Conservation (phyloP, 768 basidiomycete genomes). For the Leccinum broughii region DNA sequence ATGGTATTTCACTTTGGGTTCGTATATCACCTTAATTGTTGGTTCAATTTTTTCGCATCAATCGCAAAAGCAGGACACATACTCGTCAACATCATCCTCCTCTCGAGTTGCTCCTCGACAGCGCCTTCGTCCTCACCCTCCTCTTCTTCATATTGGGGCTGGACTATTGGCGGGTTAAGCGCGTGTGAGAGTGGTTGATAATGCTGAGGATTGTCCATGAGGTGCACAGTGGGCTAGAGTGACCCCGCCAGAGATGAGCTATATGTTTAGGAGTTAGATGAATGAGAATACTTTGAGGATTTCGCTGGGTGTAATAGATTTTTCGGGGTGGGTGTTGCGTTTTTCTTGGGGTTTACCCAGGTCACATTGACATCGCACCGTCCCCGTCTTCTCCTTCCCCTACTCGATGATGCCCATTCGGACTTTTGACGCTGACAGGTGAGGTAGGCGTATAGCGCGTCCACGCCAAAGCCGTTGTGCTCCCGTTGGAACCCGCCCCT, state of each 20-base stretch:
- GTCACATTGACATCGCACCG: too few species aligned
- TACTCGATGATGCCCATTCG: too few species aligned
- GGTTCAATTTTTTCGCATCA: background rate
- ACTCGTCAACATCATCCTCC: slow-evolving; percentile 44
- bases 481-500: too few species aligned
- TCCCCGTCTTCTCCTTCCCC: too few species aligned
- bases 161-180: slow-evolving; percentile 53
- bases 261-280: slow-evolving; percentile 24
- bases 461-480: too few species aligned
- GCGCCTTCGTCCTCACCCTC: slow-evolving; percentile 75
- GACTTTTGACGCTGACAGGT: too few species aligned
- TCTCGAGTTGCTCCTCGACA: slow-evolving; percentile 67
- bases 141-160: slow-evolving; percentile 47
- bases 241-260: slow-evolving; percentile 14
- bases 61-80: slow-evolving; percentile 18
- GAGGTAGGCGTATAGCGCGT: too few species aligned
- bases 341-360: too few species aligned
- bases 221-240: background rate
- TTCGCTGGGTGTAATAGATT: slow-evolving; percentile 35
- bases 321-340: slow-evolving; percentile 26
- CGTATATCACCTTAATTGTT: slow-evolving; percentile 70
- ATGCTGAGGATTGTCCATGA: slow-evolving; percentile 71
- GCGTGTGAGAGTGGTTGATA: slow-evolving; percentile 83
- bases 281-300: slow-evolving; percentile 24
- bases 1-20: slow-evolving; percentile 93